Evolutionary conservation across 2,329 filamentous ascomycete species (phyloP).

Genomic region (Penicillium decumbens): DNA sequence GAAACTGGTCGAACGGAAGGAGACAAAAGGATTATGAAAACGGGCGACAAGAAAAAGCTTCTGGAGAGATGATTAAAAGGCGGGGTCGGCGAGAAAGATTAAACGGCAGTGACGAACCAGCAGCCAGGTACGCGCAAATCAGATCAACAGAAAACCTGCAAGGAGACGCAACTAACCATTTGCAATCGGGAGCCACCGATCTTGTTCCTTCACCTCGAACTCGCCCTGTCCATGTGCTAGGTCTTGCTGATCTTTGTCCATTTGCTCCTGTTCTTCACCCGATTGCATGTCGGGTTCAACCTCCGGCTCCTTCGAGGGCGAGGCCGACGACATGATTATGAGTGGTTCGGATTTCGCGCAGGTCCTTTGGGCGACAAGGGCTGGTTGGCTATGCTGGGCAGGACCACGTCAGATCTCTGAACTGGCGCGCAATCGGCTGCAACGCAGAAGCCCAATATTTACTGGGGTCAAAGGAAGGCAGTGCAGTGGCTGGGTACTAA

Average conservation of each 20-base stretch:
- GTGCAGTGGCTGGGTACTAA: slow-evolving; percentile 37
- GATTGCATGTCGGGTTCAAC: slow-evolving; percentile 90
- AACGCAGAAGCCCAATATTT: slow-evolving; percentile 26
- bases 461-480: slow-evolving; percentile 23
- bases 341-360: slow-evolving; percentile 37
- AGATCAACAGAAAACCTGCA: slow-evolving; percentile 38
- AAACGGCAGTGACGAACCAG: slow-evolving; percentile 28
- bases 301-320: slow-evolving; percentile 81
- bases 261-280: slow-evolving; percentile 85
- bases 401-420: slow-evolving; percentile 44
- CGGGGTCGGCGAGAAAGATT: slow-evolving; percentile 24
- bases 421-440: slow-evolving; percentile 24
- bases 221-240: slow-evolving; percentile 71
- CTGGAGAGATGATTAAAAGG: slow-evolving; percentile 12
- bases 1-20: neutral
- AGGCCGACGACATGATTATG: slow-evolving; percentile 94
- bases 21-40: neutral
- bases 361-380: slow-evolving; percentile 34
- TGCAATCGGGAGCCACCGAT: slow-evolving; percentile 98
- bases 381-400: slow-evolving; percentile 38
- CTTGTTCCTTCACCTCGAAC: slow-evolving; percentile 99
- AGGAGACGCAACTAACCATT: slow-evolving; percentile 77
- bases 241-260: slow-evolving; percentile 66
- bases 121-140: slow-evolving; percentile 51
- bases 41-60: neutral